Conservation (phyloP, 805 yeast genomes). For the Candida yuanshanica region DNA sequence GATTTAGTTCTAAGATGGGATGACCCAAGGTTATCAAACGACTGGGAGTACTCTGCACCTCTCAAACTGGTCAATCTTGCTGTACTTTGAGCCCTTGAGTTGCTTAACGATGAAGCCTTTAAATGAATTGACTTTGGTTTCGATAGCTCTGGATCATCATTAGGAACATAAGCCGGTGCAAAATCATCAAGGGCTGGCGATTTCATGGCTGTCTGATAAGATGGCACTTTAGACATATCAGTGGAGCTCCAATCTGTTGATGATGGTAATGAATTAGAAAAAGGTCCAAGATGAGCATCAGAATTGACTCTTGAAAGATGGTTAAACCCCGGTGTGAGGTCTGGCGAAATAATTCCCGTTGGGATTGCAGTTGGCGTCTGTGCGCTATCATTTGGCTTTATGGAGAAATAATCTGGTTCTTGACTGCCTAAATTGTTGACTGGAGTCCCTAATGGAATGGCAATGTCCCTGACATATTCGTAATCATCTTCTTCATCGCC, state of each 20-base stretch:
- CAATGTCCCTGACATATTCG: constrained; percentile 10
- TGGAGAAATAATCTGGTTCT: constrained; percentile 33
- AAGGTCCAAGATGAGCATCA: constrained; percentile 24
- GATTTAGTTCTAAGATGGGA: constrained; percentile 4
- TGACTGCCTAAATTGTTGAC: constrained; percentile 12
- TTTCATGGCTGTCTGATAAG: constrained; percentile 74
- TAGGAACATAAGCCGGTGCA: constrained; percentile 60
- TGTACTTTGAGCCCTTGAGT: constrained; percentile 24
- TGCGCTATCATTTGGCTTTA: constrained; percentile 7
- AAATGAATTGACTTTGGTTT: constrained; percentile 24
- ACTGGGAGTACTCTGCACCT: constrained; percentile 12
- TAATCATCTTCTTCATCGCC: constrained; percentile 15
- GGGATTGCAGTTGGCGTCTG: not conserved
- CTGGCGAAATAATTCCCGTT: constrained; percentile 30
- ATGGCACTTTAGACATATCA: constrained; percentile 67
- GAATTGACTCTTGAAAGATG: constrained; percentile 59
- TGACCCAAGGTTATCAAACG: constrained; percentile 1
- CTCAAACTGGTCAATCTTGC: constrained; percentile 18
- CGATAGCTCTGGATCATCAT: constrained; percentile 16
- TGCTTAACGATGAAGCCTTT: constrained; percentile 21
- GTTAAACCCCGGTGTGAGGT: constrained; percentile 47
- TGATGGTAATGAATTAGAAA: constrained; percentile 1
- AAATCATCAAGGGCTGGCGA: constrained; percentile 45
- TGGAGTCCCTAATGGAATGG: constrained; percentile 20
- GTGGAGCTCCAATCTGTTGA: constrained; percentile 35